Conservation (phyloP, 371 early-diverging fungal species). For the Coemansia sp. region DNA sequence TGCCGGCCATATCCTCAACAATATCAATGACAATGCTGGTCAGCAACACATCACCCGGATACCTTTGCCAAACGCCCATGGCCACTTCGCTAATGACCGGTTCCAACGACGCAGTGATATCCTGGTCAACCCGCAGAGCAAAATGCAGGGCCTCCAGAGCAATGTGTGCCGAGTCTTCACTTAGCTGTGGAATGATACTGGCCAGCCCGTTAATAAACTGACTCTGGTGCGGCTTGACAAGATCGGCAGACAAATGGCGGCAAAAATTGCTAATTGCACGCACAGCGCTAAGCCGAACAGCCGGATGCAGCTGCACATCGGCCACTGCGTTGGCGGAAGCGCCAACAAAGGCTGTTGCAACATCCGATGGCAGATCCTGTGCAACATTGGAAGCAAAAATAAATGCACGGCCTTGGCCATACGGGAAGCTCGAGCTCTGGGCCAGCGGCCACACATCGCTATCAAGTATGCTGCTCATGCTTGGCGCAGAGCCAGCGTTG, state of each 20-base stretch:
- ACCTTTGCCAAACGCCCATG: constrained; percentile 72
- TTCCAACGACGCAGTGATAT: constrained; percentile 70
- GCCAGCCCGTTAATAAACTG: constrained; percentile 69
- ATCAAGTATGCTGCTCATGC: constrained; percentile 68
- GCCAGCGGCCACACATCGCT: constrained; percentile 66
- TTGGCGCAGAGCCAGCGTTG: constrained; percentile 57
- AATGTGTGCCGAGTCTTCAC: constrained; percentile 76
- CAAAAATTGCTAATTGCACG: constrained; percentile 67
- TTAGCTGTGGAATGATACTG: constrained; percentile 63
- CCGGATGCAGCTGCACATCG: constrained; percentile 45
- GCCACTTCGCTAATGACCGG: constrained; percentile 69
- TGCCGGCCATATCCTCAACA: constrained; percentile 72
- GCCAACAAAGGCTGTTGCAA: constrained; percentile 67
- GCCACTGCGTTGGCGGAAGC: constrained; percentile 72
- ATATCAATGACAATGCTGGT: constrained; percentile 72
- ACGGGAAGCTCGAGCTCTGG: constrained; percentile 63
- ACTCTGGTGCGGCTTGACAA: constrained; percentile 63
- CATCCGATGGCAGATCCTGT: constrained; percentile 63
- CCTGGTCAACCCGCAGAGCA: constrained; percentile 70
- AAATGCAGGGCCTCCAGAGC: constrained; percentile 75
- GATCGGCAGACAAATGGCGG: constrained; percentile 59
- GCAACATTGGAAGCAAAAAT: constrained; percentile 84
- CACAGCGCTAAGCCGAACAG: constrained; percentile 71
- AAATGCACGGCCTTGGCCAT: constrained; percentile 84
- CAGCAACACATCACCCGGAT: constrained; percentile 58